Conservation (phyloP, 2,329 filamentous ascomycete genomes). For the Aspergillus neoniger region DNA sequence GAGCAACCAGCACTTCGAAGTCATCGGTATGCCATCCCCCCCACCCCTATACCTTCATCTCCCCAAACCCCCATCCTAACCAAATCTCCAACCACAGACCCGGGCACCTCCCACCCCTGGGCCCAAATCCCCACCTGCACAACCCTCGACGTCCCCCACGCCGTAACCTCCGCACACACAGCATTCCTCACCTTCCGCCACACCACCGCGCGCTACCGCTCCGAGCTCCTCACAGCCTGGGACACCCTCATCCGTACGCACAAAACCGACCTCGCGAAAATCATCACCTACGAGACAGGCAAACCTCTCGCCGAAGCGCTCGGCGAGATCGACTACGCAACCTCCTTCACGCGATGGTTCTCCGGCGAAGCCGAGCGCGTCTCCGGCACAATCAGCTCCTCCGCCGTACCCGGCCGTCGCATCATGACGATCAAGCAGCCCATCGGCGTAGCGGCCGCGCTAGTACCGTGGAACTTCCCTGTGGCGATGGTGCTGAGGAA, state of each 20-base stretch:
- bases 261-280: slow-evolving; percentile 62
- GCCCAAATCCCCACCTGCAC: slow-evolving; percentile 53
- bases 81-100: slow-evolving; percentile 39
- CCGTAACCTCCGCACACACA: slow-evolving; percentile 61
- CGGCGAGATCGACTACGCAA: slow-evolving; percentile 59
- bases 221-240: slow-evolving; percentile 66
- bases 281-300: slow-evolving; percentile 64
- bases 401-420: slow-evolving; percentile 63
- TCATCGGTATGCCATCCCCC: slow-evolving; percentile 42
- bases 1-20: slow-evolving; percentile 53
- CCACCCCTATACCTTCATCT: background rate
- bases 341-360: slow-evolving; percentile 60
- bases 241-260: slow-evolving; percentile 64
- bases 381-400: slow-evolving; percentile 62
- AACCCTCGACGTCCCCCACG: slow-evolving; percentile 60
- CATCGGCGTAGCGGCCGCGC: slow-evolving; percentile 66
- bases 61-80: background rate
- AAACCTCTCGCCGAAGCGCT: slow-evolving; percentile 58
- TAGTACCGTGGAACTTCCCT: slow-evolving; percentile 75
- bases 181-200: slow-evolving; percentile 64
- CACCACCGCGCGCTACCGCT: slow-evolving; percentile 61
- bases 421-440: slow-evolving; percentile 75
- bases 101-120: slow-evolving; percentile 55
- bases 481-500: slow-evolving; percentile 69
- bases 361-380: slow-evolving; percentile 63